Base-by-base conservation (phyloP, 2,329 filamentous ascomycete genomes). In the Epichloe bromicola region DNA sequence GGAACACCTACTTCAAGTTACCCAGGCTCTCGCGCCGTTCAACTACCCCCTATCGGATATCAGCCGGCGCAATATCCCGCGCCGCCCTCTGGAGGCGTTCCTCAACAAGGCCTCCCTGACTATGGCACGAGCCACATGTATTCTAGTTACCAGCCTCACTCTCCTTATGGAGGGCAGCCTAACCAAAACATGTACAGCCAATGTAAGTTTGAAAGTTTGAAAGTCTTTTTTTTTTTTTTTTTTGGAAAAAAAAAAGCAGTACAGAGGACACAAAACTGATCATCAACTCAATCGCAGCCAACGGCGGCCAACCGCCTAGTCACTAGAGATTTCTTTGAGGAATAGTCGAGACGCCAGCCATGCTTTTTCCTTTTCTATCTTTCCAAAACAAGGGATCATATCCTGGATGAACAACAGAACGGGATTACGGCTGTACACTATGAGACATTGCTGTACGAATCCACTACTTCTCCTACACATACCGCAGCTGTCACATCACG, bases 11-110 rank as follows among this genome's bases (percentile, higher is more conserved):
- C 68, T 66, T 80, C 70, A 64, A 76, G 70, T 44, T 75, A 83
- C 69, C 63, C 75, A 57, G 74, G 77, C 45, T 74, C 79, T 42
- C 75, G 82, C 42, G 63, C 70, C 17, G 74, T 79, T 51, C 85
- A 88, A 61, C 72, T 89, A 86, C 86, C 23, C 44, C 85, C 86
- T 2, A 87, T 89, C 61, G 83, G 82, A 12, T 90, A 88, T 60
- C 79, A 84, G 61, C 73, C 79, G 33, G 64, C 73, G 53, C 81
- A 84, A 59, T 88, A 88, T 60, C 77, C 82, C 40, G 74, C 79
- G n/a, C 79, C 82, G 15, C 74, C 79, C 1, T 71, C 74, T 14
- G 71, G 69, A 2, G 70, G 70, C 23, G 75, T 80, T 20, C 63
- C 66, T 14, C 73, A 75, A 56, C 75, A 78, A 59, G 67, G 67